A percentile compares a stretch with the other conserved stretches of the same genome.
Conservation (phyloP, 1,284 basidiomycete genomes). For the Apiotrichum veenhuisii region DNA sequence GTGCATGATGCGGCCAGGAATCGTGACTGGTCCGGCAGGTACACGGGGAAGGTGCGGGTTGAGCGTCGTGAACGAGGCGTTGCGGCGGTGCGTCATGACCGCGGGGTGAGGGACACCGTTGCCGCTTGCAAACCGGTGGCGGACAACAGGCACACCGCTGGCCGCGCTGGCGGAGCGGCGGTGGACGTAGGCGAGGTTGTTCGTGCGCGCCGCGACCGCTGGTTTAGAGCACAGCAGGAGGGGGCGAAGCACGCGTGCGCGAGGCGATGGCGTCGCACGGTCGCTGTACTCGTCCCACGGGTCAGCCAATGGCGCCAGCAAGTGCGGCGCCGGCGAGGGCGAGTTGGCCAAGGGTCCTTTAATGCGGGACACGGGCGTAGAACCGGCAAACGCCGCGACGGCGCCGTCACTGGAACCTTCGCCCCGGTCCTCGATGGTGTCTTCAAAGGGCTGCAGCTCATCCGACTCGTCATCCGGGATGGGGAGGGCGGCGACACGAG, state of each 20-base stretch:
- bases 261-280: slow-evolving; percentile 18
- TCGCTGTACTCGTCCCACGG: slow-evolving; percentile 24
- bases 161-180: background rate
- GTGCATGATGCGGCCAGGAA: slow-evolving; percentile 30
- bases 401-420: background rate
- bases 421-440: background rate
- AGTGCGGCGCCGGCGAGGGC: background rate
- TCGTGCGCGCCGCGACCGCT: slow-evolving; percentile 8
- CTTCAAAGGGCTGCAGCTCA: too few species aligned
- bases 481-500: background rate
- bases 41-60: background rate
- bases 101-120: slow-evolving; percentile 2
- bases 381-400: background rate
- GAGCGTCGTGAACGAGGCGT: background rate
- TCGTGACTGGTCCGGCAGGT: slow-evolving; percentile 11
- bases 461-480: slow-evolving; percentile 2
- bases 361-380: background rate
- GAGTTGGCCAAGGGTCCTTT: background rate
- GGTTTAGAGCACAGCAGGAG: slow-evolving; percentile 14
- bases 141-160: background rate
- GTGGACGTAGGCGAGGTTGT: slow-evolving; percentile 4
- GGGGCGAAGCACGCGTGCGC: slow-evolving; percentile 9
- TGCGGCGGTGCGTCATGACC: slow-evolving; percentile 9
- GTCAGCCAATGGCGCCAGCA: slow-evolving; percentile 10
- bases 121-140: slow-evolving; percentile 3